A percentile compares a stretch with the other conserved stretches of the same genome.
phyloP scores from a whole-genome alignment of 495 filamentous ascomycete species.

The Gamarada debralockiae region DNA sequence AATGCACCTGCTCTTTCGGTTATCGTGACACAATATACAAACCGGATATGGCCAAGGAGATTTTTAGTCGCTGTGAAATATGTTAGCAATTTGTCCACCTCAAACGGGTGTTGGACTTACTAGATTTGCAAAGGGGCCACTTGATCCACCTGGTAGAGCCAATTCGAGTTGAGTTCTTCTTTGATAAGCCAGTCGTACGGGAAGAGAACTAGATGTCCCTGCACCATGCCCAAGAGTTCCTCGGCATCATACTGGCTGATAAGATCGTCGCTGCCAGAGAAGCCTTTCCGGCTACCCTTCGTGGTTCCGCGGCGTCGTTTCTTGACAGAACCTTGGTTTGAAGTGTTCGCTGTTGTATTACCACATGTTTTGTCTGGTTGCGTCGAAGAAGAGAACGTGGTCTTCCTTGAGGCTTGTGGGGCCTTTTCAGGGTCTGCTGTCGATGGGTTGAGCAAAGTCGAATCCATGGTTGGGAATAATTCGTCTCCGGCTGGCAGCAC shows the following conservation, averaged over 20 bases:
- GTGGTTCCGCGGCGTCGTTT: conserved; percentile 70
- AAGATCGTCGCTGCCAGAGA: conserved; percentile 67
- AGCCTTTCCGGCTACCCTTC: conserved; percentile 66
- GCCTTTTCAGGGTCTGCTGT: conserved; percentile 10
- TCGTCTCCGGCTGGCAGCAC: conserved; percentile 20
- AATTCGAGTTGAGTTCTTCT: conserved; percentile 90
- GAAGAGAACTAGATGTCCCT: conserved; percentile 86
- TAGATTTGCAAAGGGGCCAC: conserved; percentile 97
- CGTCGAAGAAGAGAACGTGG: conserved; percentile 20
- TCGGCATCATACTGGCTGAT: conserved; percentile 71
- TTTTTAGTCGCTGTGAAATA: conserved; percentile 17
- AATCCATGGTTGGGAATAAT: conserved; percentile 18
- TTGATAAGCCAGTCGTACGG: conserved; percentile 91
- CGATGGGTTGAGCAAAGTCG: conserved; percentile 7
- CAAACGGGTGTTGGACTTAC: conserved; percentile 50
- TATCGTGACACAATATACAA: conserved; percentile 14
- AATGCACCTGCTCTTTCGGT: conserved; percentile 11
- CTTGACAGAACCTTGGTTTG: conserved; percentile 17
- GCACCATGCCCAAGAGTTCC: conserved; percentile 73
- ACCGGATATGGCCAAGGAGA: neutral
- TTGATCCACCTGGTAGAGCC: conserved; percentile 94
- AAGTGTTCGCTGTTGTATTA: conserved; percentile 5
- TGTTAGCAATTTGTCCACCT: conserved; percentile 10
- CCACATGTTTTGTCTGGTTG: conserved; percentile 6
- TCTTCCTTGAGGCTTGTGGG: conserved; percentile 13